Base-by-base conservation (phyloP, 331 rosid genomes). In the Quercus lobata region DNA sequence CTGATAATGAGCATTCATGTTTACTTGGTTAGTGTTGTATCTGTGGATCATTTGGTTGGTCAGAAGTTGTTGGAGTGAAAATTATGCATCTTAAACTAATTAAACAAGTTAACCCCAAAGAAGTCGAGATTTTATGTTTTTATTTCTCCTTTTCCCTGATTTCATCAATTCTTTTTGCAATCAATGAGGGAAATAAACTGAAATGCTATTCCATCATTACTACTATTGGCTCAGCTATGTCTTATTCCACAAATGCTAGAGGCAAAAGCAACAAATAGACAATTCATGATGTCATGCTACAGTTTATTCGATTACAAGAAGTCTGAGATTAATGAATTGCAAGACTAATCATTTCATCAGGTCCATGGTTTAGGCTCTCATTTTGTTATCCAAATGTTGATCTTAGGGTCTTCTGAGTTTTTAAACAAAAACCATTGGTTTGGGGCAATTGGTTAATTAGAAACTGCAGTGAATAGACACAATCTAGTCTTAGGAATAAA, bases 11-110 rank as follows among this genome's bases (percentile, higher is more conserved):
- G 71, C 32, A 17, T 14, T 61, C 69, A 25, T 61, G 37, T 5
- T n/a, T 25, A 15, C 32, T 14, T 61, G 94, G 92, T 88, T 25
- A 61, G 35, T 25, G 10, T 61, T 25, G 19, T 18, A 5, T 61
- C 16, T 61, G 1, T 61, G 69, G 34, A 32, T 61, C 69, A 61
- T 61, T 25, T 61, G 69, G 69, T 61, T 61, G 30, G 34, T 25
- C 17, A 61, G 17, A 24, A 24, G 15, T 5, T 16, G 44, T 0
- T 65, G 24, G 5, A 65, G 17, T 49, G 12, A 65, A 65, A 65
- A 29, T 29, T 17, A 6, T 17, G 7, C 71, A 16, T 6, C 71
- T 63, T 63, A 16, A 63, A 63, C 22, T 63, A 63, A 63, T 16
- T 29, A 22, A 63, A 32, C 46, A 16, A 29, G 71, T 8, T 6